Conservation (phyloP, 1,284 basidiomycete genomes). For the Microbotryum lychnidis-dioicae region DNA sequence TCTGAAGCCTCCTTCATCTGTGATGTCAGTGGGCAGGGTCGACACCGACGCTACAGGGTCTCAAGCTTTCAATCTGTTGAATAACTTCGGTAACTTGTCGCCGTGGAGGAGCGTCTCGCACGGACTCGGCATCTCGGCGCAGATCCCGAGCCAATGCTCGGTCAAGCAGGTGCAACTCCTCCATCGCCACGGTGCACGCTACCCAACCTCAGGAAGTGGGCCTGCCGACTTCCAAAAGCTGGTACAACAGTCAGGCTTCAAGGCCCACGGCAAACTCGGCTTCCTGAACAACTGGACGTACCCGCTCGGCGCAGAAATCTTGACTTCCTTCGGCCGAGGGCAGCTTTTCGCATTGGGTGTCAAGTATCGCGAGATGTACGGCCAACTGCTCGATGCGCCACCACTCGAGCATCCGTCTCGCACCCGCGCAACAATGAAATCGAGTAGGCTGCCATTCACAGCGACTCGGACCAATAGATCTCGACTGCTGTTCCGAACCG, state of each 20-base stretch:
- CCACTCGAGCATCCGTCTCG: too few species aligned
- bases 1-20: constrained; percentile 11
- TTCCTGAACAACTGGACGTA: constrained; percentile 62
- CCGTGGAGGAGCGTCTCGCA: constrained; percentile 68
- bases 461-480: background rate
- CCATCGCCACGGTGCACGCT: constrained; percentile 64
- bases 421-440: constrained; percentile 39
- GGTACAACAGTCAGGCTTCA: constrained; percentile 45
- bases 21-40: background rate
- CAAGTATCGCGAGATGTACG: constrained; percentile 43
- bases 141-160: constrained; percentile 17
- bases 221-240: constrained; percentile 56
- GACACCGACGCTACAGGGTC: background rate
- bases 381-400: background rate
- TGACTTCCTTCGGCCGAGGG: constrained; percentile 73
- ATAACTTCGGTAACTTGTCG: constrained; percentile 71
- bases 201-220: constrained; percentile 59
- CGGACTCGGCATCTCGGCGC: constrained; percentile 13
- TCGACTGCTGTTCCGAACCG: constrained; percentile 44
- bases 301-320: constrained; percentile 50
- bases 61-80: constrained; percentile 52
- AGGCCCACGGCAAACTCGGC: constrained; percentile 45
- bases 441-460: background rate
- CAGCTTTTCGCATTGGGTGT: constrained; percentile 45
- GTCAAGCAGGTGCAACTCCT: constrained; percentile 39